Evolutionary conservation across 805 yeast genomes (phyloP), one percentile per base, ranked within the genome.

Genomic region (Hanseniaspora occidentalis): DNA sequence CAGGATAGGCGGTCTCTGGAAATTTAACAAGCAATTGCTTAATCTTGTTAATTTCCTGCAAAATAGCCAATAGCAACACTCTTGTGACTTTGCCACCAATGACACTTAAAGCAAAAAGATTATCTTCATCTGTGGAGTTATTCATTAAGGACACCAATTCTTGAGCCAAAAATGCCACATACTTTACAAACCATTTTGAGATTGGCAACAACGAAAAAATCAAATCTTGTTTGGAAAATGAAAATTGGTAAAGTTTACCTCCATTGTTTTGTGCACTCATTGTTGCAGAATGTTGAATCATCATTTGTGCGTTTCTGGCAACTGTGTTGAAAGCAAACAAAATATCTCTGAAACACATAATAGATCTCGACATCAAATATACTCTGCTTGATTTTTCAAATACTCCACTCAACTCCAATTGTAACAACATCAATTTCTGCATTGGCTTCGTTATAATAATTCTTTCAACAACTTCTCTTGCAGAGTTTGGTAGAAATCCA

Each of bases 121-220:
- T 56, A 46, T 43, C 54, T 38, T 41, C 52, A 16, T 41, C 50
- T 6, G 38, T 35, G 3, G 50, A 50, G 14, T 46, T 43, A 36
- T 40, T 66, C 40, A 46, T 50, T 21, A 77, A 50, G 25, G 77
- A 71, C 19, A 79, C 52, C 25, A 81, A 58, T 47, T 89, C 95
- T 56, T 88, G 94, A 41, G 77, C 73, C 31, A 84, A 55, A 46
- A 73, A 76, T 1, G 79, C 74, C 41, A 84, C 66, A 45, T 84
- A 73, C 54, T 86, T 96, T 24, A 84, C 71, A 48, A 84, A 71
- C 96, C 96, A 89, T 50, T 84, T 74, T 7, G 82, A 75, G 31
- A 81, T 73, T 0, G 96, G 96, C n/a, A 84, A 58, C 9, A 77
- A 64, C 14, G 75, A 67, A 49, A 78, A 64, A 3, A 81, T 67